Evolutionary conservation across 768 basidiomycete species (phyloP).

Genomic region (Lyophyllum atratum): DNA sequence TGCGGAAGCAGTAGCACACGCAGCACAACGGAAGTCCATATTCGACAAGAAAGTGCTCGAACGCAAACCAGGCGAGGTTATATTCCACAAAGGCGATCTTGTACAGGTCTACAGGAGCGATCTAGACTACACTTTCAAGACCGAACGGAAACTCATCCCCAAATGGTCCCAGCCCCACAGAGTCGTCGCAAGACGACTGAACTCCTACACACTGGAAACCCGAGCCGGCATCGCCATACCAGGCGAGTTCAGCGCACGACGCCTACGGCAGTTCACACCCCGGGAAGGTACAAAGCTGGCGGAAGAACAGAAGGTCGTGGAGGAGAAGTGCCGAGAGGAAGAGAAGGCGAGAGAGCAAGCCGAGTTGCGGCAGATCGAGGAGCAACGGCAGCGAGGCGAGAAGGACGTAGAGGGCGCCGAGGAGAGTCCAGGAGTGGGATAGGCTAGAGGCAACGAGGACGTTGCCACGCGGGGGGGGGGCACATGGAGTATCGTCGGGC

Average conservation of each 20-base stretch:
- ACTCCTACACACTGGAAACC: conserved; percentile 26
- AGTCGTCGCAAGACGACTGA: conserved; percentile 13
- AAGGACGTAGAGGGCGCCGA: not conserved
- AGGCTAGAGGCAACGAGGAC: conserved; percentile 2
- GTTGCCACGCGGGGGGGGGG: conserved; percentile 1
- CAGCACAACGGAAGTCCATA: conserved; percentile 19
- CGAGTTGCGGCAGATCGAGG: not conserved
- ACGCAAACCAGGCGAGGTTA: conserved; percentile 14
- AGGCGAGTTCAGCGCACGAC: conserved; percentile 19
- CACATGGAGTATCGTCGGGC: conserved; percentile 1
- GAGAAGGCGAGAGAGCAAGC: not conserved
- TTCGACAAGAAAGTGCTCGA: conserved; percentile 27
- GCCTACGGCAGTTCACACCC: conserved; percentile 21
- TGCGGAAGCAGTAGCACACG: conserved; percentile 17
- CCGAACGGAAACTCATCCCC: conserved; percentile 27
- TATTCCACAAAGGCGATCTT: conserved; percentile 26
- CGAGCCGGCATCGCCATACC: conserved; percentile 13
- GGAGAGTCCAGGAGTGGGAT: not conserved
- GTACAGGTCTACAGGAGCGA: conserved; percentile 25
- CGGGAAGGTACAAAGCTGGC: conserved; percentile 19
- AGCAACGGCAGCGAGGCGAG: not conserved
- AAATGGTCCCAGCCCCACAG: conserved; percentile 31
- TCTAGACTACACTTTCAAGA: conserved; percentile 26
- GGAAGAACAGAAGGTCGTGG: conserved; percentile 14
- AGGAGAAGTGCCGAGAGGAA: not conserved